phyloP scores from a whole-genome alignment of 2,329 filamentous ascomycete genomes.

The Diaporthe sp. region DNA sequence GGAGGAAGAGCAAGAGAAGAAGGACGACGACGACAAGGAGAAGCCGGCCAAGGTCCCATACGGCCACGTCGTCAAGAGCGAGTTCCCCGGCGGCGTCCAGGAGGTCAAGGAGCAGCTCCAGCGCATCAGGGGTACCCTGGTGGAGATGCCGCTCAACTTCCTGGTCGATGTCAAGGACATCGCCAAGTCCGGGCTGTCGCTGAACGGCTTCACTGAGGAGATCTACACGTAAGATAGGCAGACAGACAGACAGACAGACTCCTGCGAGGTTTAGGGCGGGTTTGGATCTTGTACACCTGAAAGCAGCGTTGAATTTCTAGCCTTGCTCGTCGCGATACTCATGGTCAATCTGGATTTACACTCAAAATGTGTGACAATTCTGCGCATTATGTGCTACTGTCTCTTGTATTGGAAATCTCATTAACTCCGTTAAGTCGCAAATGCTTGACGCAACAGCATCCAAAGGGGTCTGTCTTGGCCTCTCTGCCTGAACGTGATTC shows the following conservation, averaged over 20 bases:
- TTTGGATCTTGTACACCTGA: conserved; percentile 20
- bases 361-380: not conserved
- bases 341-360: conserved; percentile 15
- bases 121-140: conserved; percentile 77
- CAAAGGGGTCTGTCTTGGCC: not conserved
- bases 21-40: conserved; percentile 56
- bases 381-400: not conserved
- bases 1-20: conserved; percentile 58
- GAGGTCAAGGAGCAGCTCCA: conserved; percentile 80
- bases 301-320: conserved; percentile 35
- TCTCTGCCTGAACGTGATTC: not conserved
- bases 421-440: conserved; percentile 23
- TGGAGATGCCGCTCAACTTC: conserved; percentile 94
- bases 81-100: conserved; percentile 80
- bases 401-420: not conserved
- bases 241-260: not conserved
- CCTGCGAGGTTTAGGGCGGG: not conserved
- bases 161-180: conserved; percentile 86
- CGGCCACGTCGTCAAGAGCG: conserved; percentile 87
- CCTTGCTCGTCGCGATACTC: conserved; percentile 18
- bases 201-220: conserved; percentile 80
- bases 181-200: conserved; percentile 82
- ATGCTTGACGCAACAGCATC: conserved; percentile 27
- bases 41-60: conserved; percentile 76
- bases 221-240: conserved; percentile 71